phyloP scores from a whole-genome alignment of 208 protist species.

The Jaenimonas drosophilae region DNA sequence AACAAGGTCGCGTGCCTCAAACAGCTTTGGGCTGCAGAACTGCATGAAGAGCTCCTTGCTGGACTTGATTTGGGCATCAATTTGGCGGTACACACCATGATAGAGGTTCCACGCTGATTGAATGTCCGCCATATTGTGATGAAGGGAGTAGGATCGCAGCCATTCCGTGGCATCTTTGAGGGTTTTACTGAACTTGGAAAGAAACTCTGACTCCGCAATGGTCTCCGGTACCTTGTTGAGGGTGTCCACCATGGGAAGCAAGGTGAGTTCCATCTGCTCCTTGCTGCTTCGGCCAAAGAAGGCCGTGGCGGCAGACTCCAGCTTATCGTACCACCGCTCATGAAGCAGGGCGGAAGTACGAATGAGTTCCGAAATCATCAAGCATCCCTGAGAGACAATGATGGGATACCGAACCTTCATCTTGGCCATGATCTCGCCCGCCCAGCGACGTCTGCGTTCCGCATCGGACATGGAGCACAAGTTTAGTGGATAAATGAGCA shows the following conservation, averaged over 20 bases:
- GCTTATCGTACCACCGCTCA: conserved; percentile 90
- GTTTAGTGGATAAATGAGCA: conserved; percentile 98
- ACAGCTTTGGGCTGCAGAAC: conserved; percentile 79
- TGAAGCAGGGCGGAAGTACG: conserved; percentile 95
- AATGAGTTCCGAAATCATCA: conserved; percentile 96
- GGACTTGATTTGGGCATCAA: conserved; percentile 64
- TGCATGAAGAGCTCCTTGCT: conserved; percentile 41
- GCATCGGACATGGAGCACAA: conserved; percentile 90
- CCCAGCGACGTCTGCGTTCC: conserved; percentile 58
- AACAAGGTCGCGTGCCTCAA: conserved; percentile 58
- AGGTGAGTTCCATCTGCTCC: conserved; percentile 80
- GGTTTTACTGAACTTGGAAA: conserved; percentile 40
- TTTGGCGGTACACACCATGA: conserved; percentile 63
- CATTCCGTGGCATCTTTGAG: conserved; percentile 63
- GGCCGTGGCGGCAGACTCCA: conserved; percentile 95
- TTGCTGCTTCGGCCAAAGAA: conserved; percentile 86
- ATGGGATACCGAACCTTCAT: conserved; percentile 52
- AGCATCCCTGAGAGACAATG: conserved; percentile 86
- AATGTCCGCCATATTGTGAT: conserved; percentile 50
- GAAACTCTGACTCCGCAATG: conserved; percentile 93
- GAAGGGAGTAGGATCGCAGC: conserved; percentile 47
- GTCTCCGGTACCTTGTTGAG: conserved; percentile 88
- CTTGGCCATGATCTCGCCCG: conserved; percentile 60
- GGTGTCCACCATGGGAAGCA: conserved; percentile 93
- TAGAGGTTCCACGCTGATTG: conserved; percentile 85